Evolutionary conservation across 1,284 basidiomycete genomes (phyloP).

Genomic region (Cutaneotrichosporon sp.): DNA sequence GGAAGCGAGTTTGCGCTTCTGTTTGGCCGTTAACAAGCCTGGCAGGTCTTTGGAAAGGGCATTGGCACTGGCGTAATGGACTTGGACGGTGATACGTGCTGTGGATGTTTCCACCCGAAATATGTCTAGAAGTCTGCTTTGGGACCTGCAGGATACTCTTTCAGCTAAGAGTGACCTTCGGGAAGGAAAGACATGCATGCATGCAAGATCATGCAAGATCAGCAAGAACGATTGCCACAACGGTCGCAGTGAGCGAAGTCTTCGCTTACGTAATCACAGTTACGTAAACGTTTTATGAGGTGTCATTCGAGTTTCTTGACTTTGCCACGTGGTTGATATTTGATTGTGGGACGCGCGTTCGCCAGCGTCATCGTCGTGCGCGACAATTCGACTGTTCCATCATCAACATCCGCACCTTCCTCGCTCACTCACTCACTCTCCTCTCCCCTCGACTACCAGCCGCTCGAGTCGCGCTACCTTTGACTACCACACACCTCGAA

Average conservation of each 20-base stretch:
- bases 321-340: background rate
- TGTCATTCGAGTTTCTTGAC: background rate
- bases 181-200: too few species aligned
- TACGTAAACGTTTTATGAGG: background rate
- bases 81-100: too few species aligned
- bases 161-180: too few species aligned
- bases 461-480: background rate
- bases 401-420: background rate
- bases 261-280: background rate
- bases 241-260: background rate
- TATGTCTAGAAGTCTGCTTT: too few species aligned
- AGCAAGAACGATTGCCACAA: background rate
- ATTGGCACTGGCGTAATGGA: too few species aligned
- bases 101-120: too few species aligned
- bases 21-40: too few species aligned
- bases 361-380: constrained; percentile 5
- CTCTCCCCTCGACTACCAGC: background rate
- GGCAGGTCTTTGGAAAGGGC: too few species aligned
- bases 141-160: too few species aligned
- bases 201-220: too few species aligned
- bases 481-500: background rate
- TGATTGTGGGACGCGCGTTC: constrained; percentile 2
- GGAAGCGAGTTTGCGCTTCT: too few species aligned
- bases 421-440: background rate
- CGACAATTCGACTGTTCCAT: background rate